Conservation (phyloP, 1,139 yeast genomes). For the Candida tropicalis region DNA sequence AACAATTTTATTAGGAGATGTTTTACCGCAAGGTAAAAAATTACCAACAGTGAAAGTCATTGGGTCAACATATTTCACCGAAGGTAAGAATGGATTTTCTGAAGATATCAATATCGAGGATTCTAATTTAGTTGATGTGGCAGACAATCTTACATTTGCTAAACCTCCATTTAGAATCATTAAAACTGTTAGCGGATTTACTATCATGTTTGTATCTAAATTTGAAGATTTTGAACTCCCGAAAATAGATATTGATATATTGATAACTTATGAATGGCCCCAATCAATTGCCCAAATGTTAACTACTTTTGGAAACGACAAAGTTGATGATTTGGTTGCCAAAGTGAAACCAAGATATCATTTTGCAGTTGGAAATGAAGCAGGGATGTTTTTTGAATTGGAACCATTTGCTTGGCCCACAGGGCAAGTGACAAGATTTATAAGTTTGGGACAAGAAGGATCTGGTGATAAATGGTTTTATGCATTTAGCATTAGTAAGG, state of each 20-base stretch:
- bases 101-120: constrained; percentile 7
- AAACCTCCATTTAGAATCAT: constrained; percentile 33
- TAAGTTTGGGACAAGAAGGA: constrained; percentile 64
- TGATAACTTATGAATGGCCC: constrained; percentile 68
- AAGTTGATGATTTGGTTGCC: constrained; percentile 51
- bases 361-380: constrained; percentile 55
- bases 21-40: constrained; percentile 22
- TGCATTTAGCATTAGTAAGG: constrained; percentile 54
- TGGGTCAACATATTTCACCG: constrained; percentile 34
- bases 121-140: constrained; percentile 19
- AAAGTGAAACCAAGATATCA: constrained; percentile 62
- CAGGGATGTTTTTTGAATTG: constrained; percentile 56
- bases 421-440: constrained; percentile 53
- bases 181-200: constrained; percentile 46
- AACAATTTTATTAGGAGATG: constrained; percentile 55
- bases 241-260: constrained; percentile 46
- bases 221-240: constrained; percentile 20
- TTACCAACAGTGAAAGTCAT: constrained; percentile 24
- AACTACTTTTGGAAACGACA: constrained; percentile 36
- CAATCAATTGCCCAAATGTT: constrained; percentile 40
- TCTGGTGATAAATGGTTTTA: constrained; percentile 69
- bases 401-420: constrained; percentile 60
- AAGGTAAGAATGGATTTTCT: constrained; percentile 23
- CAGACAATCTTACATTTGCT: constrained; percentile 24
- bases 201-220: constrained; percentile 45